Evolutionary conservation across 306 rosid species (phyloP).

Genomic region (Vicia villosa): DNA sequence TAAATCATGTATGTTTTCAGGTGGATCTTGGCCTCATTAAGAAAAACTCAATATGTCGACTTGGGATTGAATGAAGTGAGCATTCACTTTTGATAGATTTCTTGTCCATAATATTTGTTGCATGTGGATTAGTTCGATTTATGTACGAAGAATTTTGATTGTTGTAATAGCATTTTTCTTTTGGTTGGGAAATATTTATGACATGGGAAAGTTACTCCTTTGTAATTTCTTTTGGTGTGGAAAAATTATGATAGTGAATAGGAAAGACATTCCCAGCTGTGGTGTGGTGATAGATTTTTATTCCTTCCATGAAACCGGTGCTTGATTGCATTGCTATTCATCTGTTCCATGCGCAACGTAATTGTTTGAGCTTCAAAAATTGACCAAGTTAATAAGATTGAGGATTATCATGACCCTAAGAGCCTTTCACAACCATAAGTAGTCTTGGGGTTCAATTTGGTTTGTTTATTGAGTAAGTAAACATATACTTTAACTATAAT

Average conservation of each 20-base stretch:
- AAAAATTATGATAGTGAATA: not conserved
- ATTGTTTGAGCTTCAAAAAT: no score
- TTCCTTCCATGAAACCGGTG: not conserved
- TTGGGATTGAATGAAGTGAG: slow-evolving; percentile 55
- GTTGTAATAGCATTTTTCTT: slow-evolving; percentile 12
- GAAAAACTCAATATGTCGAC: slow-evolving; percentile 81
- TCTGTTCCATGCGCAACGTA: no score
- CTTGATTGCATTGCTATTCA: not conserved
- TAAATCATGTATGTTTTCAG: slow-evolving; percentile 44
- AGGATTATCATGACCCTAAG: no score
- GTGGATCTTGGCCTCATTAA: slow-evolving; percentile 90
- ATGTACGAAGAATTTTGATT: slow-evolving; percentile 13
- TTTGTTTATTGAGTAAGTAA: no score
- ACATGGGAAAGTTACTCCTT: not conserved
- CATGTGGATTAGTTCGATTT: slow-evolving; percentile 32
- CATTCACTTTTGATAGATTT: not conserved
- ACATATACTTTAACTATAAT: no score
- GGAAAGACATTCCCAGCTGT: not conserved
- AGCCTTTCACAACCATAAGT: no score
- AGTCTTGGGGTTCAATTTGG: no score
- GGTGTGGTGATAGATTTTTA: not conserved
- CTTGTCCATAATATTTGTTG: not conserved
- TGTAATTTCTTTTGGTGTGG: slow-evolving; percentile 1
- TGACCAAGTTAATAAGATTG: no score
- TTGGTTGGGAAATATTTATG: not conserved